Evolutionary conservation across 768 basidiomycete genomes (phyloP), one percentile per base, ranked within the genome.

Genomic region (Albatrellus ellisii): DNA sequence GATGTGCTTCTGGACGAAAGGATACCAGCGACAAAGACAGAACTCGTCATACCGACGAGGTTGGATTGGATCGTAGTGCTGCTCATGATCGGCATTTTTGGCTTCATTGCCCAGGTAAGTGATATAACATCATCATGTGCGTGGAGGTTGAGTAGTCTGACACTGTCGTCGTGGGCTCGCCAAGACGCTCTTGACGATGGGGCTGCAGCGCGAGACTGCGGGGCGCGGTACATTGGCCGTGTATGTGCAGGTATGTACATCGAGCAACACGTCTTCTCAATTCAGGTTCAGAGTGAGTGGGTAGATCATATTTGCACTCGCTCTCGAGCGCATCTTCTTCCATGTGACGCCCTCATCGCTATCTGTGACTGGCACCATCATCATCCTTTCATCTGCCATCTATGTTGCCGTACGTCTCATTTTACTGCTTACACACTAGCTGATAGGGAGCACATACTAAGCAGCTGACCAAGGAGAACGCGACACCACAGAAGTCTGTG

Each of bases 321-420:
- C 76, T 12, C 62, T 86, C 9, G 80, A 90, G 55, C 62, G 72
- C 4, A 47, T 79, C 31, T 68, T 82, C 50, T 84, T 88, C 57
- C 64, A 73, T 34, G 67, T 67, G 1, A 55, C 62, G 4, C 83
- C 82, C 0, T 70, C 79, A 1, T 48, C 64, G 1, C 60, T 81
- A 22, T 81, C 78, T 3, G 53, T 77, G 4, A 49, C 75, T 8
- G 87, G 87, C 1, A 76, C 75, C 1, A 33, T 62, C 4, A 72
- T 86, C 44, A 88, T 87, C 48, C 56, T 85, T 27, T 49, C 61
- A 2, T 69, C 73, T 8, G 82, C 82, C 0, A 47, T 77, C 20
- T 84, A 73, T 54, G 72, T 79, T 26, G 79, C 73, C 7, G 79
- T 85, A 58, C 47, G 72, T 58, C 35, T 39, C 29, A 28, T 26